Evolutionary conservation across 208 protist genomes (phyloP), one percentile per base, ranked within the genome.

Genomic region (Leishmania tropica): DNA sequence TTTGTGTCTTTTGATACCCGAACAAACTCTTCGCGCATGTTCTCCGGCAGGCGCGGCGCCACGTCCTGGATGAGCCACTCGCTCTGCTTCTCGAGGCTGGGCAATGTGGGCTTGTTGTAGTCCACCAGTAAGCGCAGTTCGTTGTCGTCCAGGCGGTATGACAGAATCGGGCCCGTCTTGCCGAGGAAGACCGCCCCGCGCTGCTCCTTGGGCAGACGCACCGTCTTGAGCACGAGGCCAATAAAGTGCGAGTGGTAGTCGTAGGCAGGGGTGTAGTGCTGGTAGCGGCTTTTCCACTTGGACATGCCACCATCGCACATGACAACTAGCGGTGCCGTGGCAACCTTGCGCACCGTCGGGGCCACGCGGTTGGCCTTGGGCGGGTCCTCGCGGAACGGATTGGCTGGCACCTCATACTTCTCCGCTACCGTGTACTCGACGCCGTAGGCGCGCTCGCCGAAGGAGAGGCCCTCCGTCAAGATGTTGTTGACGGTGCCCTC

Each of bases 221-320:
- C 91, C 53, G 75, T 81, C 78, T 93, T 89, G 37, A 99, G 71
- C 67, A 98, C 82, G 47, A 98, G 88, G 37, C 93, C 96, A 45
- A 97, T 83, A 86, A 98, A 98, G 87, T 97, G 87, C 65, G 94
- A 98, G 81, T 96, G 93, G 81, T 97, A 95, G 54, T 95, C 83
- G 31, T 85, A 79, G 74, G 92, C 90, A 13, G 92, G 94, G 11
- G 84, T 93, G 85, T 94, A 96, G 81, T 98, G 90, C 78, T 96
- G 85, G 83, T 94, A 93, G 75, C 90, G 88, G 40, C 92, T 88
- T 89, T 97, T 98, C 85, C 92, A 98, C 72, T 97, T 97, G 83
- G 95, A 98, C 83, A 92, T 89, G 75, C 93, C 94, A n/a, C 98
- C 98, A 86, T 99, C 96, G 82, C 94, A 98, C 87, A 98, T 98